phyloP scores from a whole-genome alignment of 2,329 filamentous ascomycete species.

The Penicillium occitanis region DNA sequence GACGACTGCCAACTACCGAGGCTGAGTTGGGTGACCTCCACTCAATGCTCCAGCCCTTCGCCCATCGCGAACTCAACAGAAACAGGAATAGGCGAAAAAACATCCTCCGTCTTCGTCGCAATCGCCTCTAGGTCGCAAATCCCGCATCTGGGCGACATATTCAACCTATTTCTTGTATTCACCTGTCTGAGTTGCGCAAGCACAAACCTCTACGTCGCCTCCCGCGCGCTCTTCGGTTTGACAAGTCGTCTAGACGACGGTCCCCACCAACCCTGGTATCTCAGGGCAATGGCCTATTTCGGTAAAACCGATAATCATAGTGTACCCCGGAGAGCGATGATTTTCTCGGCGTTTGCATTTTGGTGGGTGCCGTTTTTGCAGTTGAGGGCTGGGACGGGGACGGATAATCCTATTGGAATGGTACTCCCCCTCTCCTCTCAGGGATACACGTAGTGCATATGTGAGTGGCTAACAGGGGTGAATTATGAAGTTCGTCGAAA shows the following conservation, averaged over 20 bases:
- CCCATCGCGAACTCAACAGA: not conserved
- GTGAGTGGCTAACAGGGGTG: not conserved
- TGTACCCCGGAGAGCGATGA: constrained; percentile 42
- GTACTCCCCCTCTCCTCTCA: constrained; percentile 8
- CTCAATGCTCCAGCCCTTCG: not conserved
- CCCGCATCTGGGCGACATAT: constrained; percentile 26
- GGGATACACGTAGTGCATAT: too few relatives aligned
- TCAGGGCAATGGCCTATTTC: constrained; percentile 28
- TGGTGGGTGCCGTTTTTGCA: constrained; percentile 47
- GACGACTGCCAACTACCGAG: constrained; percentile 26
- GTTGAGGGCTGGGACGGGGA: constrained; percentile 25
- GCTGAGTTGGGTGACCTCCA: constrained; percentile 23
- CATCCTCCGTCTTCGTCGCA: constrained; percentile 28
- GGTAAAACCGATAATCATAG: constrained; percentile 28
- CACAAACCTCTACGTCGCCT: constrained; percentile 38
- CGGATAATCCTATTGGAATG: constrained; percentile 22
- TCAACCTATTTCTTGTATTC: constrained; percentile 34
- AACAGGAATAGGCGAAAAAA: not conserved
- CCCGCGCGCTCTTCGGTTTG: constrained; percentile 35
- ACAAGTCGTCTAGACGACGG: constrained; percentile 26
- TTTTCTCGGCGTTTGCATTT: constrained; percentile 41
- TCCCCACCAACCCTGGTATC: constrained; percentile 19
- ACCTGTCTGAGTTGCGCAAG: constrained; percentile 35
- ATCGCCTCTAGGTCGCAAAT: constrained; percentile 27
- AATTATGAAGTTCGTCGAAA: constrained; percentile 39